Conservation (phyloP, 2,329 filamentous ascomycete species). For the Leptographium lundbergii region DNA sequence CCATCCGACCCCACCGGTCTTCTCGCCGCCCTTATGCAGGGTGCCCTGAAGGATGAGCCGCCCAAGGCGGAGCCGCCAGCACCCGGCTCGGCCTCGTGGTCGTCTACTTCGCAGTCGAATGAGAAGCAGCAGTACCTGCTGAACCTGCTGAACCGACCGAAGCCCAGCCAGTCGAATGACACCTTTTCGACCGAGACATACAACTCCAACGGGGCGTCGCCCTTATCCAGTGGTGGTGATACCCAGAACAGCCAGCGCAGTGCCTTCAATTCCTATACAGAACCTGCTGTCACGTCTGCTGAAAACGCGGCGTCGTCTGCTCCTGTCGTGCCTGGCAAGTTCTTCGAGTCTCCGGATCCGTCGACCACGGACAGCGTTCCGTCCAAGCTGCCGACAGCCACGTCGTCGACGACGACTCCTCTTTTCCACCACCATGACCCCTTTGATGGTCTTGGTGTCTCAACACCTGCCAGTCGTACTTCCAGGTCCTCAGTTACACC, state of each 20-base stretch:
- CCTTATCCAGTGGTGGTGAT: slow-evolving; percentile 26
- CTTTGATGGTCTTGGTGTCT: slow-evolving; percentile 26
- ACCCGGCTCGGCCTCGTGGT: slow-evolving; percentile 24
- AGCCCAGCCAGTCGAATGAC: slow-evolving; percentile 2
- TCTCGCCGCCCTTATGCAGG: slow-evolving; percentile 48
- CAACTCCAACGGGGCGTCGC: slow-evolving; percentile 30
- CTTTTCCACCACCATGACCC: slow-evolving; percentile 25
- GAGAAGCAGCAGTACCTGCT: slow-evolving; percentile 79
- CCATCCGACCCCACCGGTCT: slow-evolving; percentile 44
- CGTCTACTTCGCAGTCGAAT: slow-evolving; percentile 39
- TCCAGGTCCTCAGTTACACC: slow-evolving; percentile 26
- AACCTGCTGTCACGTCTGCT: neutral
- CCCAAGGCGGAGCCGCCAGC: slow-evolving; percentile 15
- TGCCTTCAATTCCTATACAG: neutral
- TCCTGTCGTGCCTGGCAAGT: neutral
- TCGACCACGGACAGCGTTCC: neutral
- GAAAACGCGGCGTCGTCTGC: neutral
- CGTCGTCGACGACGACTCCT: slow-evolving; percentile 13
- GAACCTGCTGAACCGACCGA: slow-evolving; percentile 54
- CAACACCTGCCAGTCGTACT: slow-evolving; percentile 29
- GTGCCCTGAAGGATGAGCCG: slow-evolving; percentile 32
- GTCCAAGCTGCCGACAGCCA: slow-evolving; percentile 12
- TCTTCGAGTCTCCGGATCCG: neutral
- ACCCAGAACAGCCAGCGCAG: slow-evolving; percentile 15
- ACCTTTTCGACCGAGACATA: slow-evolving; percentile 25